A percentile compares a stretch with the other conserved stretches of the same genome.
Conservation (phyloP, 75 land plant species). For the Selaginella tamariscina region DNA sequence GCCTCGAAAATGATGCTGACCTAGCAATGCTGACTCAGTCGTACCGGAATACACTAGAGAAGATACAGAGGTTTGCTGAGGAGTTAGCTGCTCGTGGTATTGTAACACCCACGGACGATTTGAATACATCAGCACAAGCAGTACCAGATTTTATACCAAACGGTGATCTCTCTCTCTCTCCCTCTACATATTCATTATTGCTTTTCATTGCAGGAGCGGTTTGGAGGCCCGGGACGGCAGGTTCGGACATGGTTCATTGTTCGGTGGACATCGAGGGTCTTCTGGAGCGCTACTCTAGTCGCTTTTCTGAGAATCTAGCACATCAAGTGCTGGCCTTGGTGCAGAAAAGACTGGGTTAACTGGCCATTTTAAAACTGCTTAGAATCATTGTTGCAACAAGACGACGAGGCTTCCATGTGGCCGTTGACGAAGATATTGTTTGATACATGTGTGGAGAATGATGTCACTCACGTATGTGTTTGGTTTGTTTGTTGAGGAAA, state of each 20-base stretch:
- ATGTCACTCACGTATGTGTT: no score
- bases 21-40: slow-evolving; percentile 2
- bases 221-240: background rate
- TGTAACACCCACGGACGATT: slow-evolving; percentile 6
- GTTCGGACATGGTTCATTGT: background rate
- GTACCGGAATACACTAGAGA: slow-evolving; percentile 21
- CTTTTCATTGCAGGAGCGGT: background rate
- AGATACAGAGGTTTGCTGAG: slow-evolving; percentile 20
- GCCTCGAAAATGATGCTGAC: background rate
- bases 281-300: slow-evolving; percentile 20
- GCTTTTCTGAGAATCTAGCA: slow-evolving; percentile 28
- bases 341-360: slow-evolving; percentile 20
- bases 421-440: no score
- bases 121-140: background rate
- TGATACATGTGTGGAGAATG: no score
- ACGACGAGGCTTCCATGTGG: no score
- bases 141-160: background rate
- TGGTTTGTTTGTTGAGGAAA: no score
- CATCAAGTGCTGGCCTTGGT: slow-evolving; percentile 31
- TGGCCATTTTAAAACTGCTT: no score
- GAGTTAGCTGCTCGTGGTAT: slow-evolving; percentile 18
- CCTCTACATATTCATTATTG: background rate
- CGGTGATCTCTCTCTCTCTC: background rate
- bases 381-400: no score
- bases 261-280: slow-evolving; percentile 31